Evolutionary conservation across 306 rosid genomes (phyloP), one percentile per base, ranked within the genome.

Genomic region (Cicer bijugum): DNA sequence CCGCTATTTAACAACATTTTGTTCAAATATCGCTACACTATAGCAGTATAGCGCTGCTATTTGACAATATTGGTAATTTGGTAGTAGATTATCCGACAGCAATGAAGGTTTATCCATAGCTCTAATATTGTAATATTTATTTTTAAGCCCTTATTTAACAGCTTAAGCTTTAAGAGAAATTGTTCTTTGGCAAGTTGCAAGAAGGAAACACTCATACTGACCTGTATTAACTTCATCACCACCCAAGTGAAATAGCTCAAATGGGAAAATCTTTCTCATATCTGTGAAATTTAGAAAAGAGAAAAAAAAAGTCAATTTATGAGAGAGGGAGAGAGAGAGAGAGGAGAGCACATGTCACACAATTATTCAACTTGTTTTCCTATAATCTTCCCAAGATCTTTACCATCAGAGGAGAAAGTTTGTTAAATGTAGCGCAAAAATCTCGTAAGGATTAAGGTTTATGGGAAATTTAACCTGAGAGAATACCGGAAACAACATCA

Each of bases 221-320:
- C 99, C 83, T 82, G 99, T 91, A 86, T 95, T 71, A 76, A 95
- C 99, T 75, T 95, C 99, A 85, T 95, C 99, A 62, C 99, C 99
- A 40, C 99, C 99, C 89, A 95, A 85, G 89, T 95, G 99, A 86
- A 95, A 90, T 52, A 95, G 90, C 88, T 91, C 97, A 37, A 95
- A 95, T 56, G 96, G 97, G 85, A 95, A 95, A 69, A 91, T 87
- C 72, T 85, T 88, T 85, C 99, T 90, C 90, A 94, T 73, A 86
- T 91, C 99, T 94, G 90, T 64, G 83, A 65, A 58, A 12, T 67
- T 69, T 23, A 79, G 17, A 51, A 77, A 43, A 75, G 4, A 12
- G 5, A n/a, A 39, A 60, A n/a, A 52, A 51, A 71, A 8, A 43
- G 28, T 66, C 44, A 67, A 56, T 12, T 51, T 76, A 38, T 7